Evolutionary conservation across 1,139 yeast species (phyloP).

Genomic region (Suhomyces coccinellae): DNA sequence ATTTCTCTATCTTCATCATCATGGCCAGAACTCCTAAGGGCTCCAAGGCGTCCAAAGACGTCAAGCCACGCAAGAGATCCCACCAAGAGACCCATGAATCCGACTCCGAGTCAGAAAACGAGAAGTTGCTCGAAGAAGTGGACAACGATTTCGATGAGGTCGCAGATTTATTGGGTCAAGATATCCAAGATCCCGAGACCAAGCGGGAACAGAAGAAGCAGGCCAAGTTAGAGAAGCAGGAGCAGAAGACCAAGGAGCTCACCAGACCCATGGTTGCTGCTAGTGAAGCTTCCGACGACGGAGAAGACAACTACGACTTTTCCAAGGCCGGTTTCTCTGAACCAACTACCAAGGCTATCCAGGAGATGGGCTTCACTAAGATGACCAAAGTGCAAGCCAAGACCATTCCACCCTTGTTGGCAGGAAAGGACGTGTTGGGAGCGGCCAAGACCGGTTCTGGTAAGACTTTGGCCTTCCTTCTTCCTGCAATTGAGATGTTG

Average conservation of each 20-base stretch:
- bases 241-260: constrained; percentile 22
- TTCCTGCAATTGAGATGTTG: constrained; percentile 92
- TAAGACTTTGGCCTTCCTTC: constrained; percentile 89
- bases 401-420: constrained; percentile 91
- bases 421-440: constrained; percentile 94
- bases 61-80: constrained; percentile 19
- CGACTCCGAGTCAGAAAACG: constrained; percentile 38
- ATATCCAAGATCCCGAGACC: constrained; percentile 42
- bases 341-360: constrained; percentile 77
- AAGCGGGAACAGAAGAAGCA: constrained; percentile 23
- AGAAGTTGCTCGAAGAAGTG: constrained; percentile 47
- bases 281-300: constrained; percentile 42
- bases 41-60: constrained; percentile 3
- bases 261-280: constrained; percentile 29
- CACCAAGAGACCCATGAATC: constrained; percentile 19
- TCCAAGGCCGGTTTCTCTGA: constrained; percentile 63
- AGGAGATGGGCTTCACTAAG: constrained; percentile 80
- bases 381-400: constrained; percentile 95
- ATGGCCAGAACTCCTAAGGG: constrained; percentile 14
- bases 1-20: constrained; percentile 1
- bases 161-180: constrained; percentile 51
- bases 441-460: constrained; percentile 99
- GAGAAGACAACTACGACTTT: constrained; percentile 39
- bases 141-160: constrained; percentile 59
- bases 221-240: constrained; percentile 21